These are phyloP conservation scores for Fusarium ambrosium DNA, from an alignment of 2,329 filamentous ascomycete genomes.

Conservation along the genomic window DNA sequence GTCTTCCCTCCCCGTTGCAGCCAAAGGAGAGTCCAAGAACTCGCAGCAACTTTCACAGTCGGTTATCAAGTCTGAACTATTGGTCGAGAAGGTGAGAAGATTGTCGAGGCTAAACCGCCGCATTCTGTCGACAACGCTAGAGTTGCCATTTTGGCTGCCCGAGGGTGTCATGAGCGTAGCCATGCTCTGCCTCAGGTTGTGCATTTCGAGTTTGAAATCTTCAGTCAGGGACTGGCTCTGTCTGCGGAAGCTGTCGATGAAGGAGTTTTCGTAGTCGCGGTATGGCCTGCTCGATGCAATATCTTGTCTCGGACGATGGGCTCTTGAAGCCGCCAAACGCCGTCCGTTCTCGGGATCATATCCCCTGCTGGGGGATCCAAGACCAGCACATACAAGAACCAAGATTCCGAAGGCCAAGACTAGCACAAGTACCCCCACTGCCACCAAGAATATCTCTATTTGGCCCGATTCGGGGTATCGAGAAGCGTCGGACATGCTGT, in stretches of 20 bases:
- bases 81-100: slow-evolving; percentile 24
- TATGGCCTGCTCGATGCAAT: slow-evolving; percentile 22
- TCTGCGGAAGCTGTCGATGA: slow-evolving; percentile 45
- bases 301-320: slow-evolving; percentile 20
- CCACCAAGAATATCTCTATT: slow-evolving; percentile 53
- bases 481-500: slow-evolving; percentile 42
- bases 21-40: slow-evolving; percentile 37
- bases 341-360: slow-evolving; percentile 36
- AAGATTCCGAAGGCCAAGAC: slow-evolving; percentile 51
- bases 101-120: slow-evolving; percentile 39
- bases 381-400: slow-evolving; percentile 47
- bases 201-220: slow-evolving; percentile 43
- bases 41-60: slow-evolving; percentile 38
- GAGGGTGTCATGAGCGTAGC: slow-evolving; percentile 24
- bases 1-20: slow-evolving; percentile 42
- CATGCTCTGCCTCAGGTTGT: slow-evolving; percentile 38
- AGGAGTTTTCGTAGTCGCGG: slow-evolving; percentile 34
- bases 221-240: slow-evolving; percentile 45
- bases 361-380: slow-evolving; percentile 28
- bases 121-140: slow-evolving; percentile 1
- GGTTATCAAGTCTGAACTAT: slow-evolving; percentile 29
- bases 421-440: slow-evolving; percentile 50
- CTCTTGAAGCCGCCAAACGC: slow-evolving; percentile 36
- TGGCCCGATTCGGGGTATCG: slow-evolving; percentile 47
- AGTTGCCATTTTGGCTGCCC: slow-evolving; percentile 5